Percentiles rank a stretch among this genome's conserved stretches.
These are phyloP conservation scores for Suhomyces faveliae DNA, from an alignment of 805 yeast genomes.

Conservation along the genomic window DNA sequence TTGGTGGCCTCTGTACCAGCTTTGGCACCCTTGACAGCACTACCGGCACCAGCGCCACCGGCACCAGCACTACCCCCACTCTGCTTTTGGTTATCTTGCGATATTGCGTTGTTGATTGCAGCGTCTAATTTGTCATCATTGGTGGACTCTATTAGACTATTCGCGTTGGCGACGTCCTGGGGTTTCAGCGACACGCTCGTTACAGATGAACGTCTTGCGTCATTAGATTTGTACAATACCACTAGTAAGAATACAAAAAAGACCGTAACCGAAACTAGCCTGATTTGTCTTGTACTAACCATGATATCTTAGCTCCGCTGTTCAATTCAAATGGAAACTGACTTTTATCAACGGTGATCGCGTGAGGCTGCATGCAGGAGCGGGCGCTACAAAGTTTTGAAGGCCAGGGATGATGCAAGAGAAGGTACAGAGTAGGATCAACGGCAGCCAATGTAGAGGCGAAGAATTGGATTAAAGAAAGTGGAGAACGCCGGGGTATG, in stretches of 20 bases:
- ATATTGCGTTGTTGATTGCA: constrained; percentile 39
- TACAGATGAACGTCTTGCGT: neutral
- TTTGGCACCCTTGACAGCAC: constrained; percentile 9
- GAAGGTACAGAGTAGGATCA: neutral
- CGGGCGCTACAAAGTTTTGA: neutral
- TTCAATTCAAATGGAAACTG: neutral
- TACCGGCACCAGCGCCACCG: constrained; percentile 5
- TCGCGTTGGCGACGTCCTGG: constrained; percentile 8
- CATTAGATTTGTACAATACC: constrained; percentile 6
- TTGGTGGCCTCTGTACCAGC: constrained; percentile 11
- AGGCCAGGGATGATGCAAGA: too few relatives aligned
- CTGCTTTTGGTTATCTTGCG: constrained; percentile 12
- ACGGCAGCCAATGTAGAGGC: too few relatives aligned
- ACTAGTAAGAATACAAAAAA: constrained; percentile 4
- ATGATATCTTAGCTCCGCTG: constrained; percentile 2
- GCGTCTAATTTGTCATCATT: constrained; percentile 39
- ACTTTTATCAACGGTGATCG: neutral
- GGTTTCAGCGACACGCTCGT: neutral
- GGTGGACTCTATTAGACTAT: constrained; percentile 29
- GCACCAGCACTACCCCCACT: neutral
- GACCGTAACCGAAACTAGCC: constrained; percentile 6
- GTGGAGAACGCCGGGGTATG: too few relatives aligned
- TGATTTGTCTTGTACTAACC: constrained; percentile 9
- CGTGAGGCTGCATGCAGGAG: neutral
- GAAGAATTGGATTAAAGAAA: too few relatives aligned